phyloP scores from a whole-genome alignment of 306 rosid genomes.

The Corylus avellana region DNA sequence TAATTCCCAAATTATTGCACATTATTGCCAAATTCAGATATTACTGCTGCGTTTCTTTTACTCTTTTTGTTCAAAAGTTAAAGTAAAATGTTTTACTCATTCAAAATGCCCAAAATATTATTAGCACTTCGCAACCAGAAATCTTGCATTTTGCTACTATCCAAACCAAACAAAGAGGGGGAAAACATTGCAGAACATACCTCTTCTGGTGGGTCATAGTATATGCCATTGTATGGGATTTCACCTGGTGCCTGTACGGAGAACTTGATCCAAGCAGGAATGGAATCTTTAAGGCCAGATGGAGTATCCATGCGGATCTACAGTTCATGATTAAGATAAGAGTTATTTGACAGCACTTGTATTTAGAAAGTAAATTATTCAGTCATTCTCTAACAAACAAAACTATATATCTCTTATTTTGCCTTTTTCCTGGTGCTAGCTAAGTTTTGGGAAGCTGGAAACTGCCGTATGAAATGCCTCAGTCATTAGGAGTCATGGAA shows the following conservation, averaged over 20 bases:
- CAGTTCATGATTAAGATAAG: conserved; percentile 19
- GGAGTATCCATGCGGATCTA: conserved; percentile 95
- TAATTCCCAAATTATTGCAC: conserved; percentile 12
- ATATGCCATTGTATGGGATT: conserved; percentile 86
- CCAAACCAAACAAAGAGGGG: conserved; percentile 9
- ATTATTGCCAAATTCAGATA: conserved; percentile 17
- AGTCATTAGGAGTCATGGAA: neutral
- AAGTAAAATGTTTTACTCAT: neutral
- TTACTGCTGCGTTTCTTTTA: conserved; percentile 22
- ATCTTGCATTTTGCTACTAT: neutral
- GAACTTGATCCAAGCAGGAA: conserved; percentile 98
- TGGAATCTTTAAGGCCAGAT: conserved; percentile 93
- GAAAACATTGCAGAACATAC: conserved; percentile 39
- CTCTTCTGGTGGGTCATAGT: conserved; percentile 99
- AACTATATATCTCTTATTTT: conserved; percentile 4
- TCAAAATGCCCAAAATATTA: neutral
- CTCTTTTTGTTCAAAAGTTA: neutral
- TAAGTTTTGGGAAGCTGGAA: neutral
- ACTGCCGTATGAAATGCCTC: too few species aligned
- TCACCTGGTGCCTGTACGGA: conserved; percentile 95
- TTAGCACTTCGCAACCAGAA: neutral
- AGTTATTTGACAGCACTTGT: conserved; percentile 19
- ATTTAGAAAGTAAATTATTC: neutral
- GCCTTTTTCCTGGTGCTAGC: neutral
- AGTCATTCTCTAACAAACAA: neutral